Evolutionary conservation across 2,329 filamentous ascomycete species (phyloP).

Genomic region (Lachnellula cervina): DNA sequence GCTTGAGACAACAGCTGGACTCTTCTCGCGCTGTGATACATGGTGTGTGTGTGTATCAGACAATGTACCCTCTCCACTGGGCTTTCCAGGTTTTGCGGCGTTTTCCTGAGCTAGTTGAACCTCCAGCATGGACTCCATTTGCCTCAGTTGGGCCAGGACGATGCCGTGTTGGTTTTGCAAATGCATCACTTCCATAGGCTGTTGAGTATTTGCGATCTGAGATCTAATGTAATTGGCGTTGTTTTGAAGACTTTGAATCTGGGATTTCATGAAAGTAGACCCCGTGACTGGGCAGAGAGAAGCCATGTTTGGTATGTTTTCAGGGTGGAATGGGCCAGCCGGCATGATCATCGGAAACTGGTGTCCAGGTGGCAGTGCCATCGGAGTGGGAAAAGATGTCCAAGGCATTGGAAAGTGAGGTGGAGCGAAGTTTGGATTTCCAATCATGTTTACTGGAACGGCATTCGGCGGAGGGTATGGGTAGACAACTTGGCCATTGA

Average conservation of each 20-base stretch:
- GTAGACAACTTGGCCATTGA: conserved; percentile 31
- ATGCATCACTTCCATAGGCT: conserved; percentile 55
- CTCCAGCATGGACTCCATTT: conserved; percentile 21
- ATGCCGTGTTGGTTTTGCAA: conserved; percentile 41
- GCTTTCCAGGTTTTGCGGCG: not conserved
- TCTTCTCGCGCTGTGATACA: not conserved
- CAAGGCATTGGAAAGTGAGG: conserved; percentile 14
- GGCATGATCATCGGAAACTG: conserved; percentile 17
- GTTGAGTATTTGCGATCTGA: conserved; percentile 56
- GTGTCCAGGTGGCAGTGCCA: conserved; percentile 19
- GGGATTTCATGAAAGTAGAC: conserved; percentile 16
- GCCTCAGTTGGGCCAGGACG: conserved; percentile 34
- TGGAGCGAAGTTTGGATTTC: conserved; percentile 22
- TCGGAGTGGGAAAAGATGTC: conserved; percentile 9
- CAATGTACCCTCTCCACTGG: not conserved
- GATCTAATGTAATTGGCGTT: conserved; percentile 53
- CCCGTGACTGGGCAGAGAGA: conserved; percentile 4
- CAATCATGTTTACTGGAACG: conserved; percentile 24
- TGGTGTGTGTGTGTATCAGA: not conserved
- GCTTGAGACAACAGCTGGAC: not conserved
- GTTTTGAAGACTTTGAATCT: conserved; percentile 38
- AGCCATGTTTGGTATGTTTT: conserved; percentile 5
- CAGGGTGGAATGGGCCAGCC: conserved; percentile 2
- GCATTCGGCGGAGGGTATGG: conserved; percentile 24
- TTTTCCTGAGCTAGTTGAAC: conserved; percentile 17